phyloP scores from a whole-genome alignment of 495 filamentous ascomycete genomes.

The Podospora pseudopauciseta region DNA sequence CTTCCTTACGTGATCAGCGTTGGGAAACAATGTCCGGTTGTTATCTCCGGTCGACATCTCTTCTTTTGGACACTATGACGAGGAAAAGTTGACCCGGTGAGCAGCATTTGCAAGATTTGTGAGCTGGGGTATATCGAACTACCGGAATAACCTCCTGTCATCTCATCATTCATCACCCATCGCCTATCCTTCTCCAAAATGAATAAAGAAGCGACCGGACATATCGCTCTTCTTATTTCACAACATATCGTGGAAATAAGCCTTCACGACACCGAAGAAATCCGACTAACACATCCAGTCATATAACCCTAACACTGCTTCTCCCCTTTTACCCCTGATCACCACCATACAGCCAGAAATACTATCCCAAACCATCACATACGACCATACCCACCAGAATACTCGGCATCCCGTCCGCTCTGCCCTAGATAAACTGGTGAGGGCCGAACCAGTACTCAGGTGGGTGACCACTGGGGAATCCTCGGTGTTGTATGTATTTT shows the following conservation, averaged over 20 bases:
- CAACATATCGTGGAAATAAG: neutral
- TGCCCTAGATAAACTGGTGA: conserved; percentile 40
- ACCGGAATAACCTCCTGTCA: neutral
- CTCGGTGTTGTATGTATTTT: neutral
- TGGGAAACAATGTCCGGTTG: neutral
- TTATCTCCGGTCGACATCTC: neutral
- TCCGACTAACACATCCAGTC: neutral
- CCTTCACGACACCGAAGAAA: neutral
- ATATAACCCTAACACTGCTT: neutral
- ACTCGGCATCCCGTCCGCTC: conserved; percentile 52
- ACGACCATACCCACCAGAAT: conserved; percentile 23
- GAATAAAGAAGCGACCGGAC: neutral
- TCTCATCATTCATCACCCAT: neutral
- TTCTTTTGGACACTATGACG: neutral
- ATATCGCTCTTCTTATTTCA: neutral
- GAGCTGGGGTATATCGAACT: neutral
- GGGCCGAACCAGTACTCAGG: neutral
- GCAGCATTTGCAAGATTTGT: neutral
- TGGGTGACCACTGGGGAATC: neutral
- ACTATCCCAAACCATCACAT: neutral
- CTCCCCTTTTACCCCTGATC: neutral
- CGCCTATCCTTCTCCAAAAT: neutral
- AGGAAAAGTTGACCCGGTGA: neutral
- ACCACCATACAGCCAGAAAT: neutral
- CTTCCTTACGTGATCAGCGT: neutral